Percentiles rank a stretch among this genome's conserved stretches.
Evolutionary conservation across 129 eudicot genomes (phyloP).

Genomic region (Escallonia herrerae): DNA sequence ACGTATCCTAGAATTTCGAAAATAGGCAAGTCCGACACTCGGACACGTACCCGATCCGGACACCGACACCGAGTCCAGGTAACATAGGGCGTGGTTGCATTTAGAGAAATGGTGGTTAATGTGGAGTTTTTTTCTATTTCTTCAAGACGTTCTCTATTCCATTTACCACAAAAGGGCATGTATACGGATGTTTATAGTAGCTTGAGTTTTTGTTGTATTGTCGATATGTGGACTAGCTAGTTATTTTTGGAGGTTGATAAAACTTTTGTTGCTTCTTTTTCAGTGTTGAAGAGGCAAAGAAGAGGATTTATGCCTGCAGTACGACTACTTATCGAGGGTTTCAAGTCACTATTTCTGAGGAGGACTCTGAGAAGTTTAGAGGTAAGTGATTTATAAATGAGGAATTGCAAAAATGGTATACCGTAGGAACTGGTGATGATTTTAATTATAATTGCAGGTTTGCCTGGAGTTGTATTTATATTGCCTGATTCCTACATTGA

Average conservation of each 20-base stretch:
- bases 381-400: constrained; percentile 20
- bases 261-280: neutral
- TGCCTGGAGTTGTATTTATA: constrained; percentile 82
- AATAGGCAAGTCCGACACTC: too few species aligned
- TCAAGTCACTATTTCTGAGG: constrained; percentile 76
- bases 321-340: constrained; percentile 84
- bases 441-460: constrained; percentile 26
- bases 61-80: too few species aligned
- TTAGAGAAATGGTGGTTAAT: neutral
- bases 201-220: too few species aligned
- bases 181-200: too few species aligned
- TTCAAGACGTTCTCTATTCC: neutral
- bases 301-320: constrained; percentile 87
- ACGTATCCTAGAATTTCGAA: too few species aligned
- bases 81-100: neutral
- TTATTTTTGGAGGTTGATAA: neutral
- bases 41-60: too few species aligned
- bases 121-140: too few species aligned
- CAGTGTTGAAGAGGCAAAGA: constrained; percentile 96
- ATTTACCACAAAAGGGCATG: too few species aligned
- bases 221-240: neutral
- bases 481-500: constrained; percentile 96
- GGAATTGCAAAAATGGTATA: neutral
- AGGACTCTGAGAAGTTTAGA: constrained; percentile 70
- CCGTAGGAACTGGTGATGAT: neutral